These are phyloP conservation scores for Colletotrichum sp. DNA, from an alignment of 2,329 filamentous ascomycete genomes.

Conservation along the genomic window DNA sequence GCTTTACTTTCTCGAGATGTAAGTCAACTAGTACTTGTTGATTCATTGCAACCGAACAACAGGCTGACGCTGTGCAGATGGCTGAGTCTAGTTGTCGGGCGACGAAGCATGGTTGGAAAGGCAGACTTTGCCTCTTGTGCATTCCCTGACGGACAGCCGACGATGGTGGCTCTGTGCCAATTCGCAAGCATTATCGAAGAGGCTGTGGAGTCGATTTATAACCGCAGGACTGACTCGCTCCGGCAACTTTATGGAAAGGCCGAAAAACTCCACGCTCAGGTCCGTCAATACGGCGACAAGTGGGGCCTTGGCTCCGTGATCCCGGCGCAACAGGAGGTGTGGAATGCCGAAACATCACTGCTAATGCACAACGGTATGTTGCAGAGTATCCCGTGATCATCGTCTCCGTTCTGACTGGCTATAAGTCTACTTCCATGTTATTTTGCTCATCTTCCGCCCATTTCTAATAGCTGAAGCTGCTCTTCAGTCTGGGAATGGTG, in stretches of 20 bases:
- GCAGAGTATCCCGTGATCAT: not conserved
- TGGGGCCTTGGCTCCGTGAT: not conserved
- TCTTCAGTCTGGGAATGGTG: not conserved
- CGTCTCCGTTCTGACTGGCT: not conserved
- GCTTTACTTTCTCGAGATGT: slow-evolving; percentile 32
- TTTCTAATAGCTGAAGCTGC: slow-evolving; percentile 17
- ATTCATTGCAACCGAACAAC: not conserved
- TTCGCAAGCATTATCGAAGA: slow-evolving; percentile 13
- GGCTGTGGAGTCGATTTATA: slow-evolving; percentile 25
- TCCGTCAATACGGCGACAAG: slow-evolving; percentile 7
- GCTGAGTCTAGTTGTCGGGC: slow-evolving; percentile 9
- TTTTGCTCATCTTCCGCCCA: slow-evolving; percentile 5
- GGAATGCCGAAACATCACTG: slow-evolving; percentile 11
- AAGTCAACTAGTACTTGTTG: not conserved
- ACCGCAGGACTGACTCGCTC: slow-evolving; percentile 28
- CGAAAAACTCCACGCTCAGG: slow-evolving; percentile 3
- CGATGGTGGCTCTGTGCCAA: slow-evolving; percentile 8
- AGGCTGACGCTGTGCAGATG: not conserved
- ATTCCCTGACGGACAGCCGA: slow-evolving; percentile 7
- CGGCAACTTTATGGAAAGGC: slow-evolving; percentile 27
- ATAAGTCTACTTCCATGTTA: slow-evolving; percentile 1
- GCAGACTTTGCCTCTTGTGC: slow-evolving; percentile 5
- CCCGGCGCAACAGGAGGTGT: not conserved
- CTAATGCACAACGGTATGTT: slow-evolving; percentile 4
- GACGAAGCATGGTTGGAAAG: slow-evolving; percentile 6